Conservation (phyloP, 768 basidiomycete species). For the Sporobolomyces roseus region DNA sequence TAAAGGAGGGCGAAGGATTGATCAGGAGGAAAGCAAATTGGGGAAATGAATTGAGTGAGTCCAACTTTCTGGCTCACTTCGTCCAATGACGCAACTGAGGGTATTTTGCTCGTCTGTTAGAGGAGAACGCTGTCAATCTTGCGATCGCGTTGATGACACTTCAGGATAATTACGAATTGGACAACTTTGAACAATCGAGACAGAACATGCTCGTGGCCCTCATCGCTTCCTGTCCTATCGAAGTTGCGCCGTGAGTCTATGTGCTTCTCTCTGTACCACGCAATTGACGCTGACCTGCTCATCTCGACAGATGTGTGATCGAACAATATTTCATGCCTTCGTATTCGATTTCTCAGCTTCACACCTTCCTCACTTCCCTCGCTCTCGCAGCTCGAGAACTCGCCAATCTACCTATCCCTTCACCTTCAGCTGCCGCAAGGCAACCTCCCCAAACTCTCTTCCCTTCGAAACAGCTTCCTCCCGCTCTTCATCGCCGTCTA, state of each 20-base stretch:
- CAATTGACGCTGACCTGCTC: neutral
- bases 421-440: neutral
- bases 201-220: conserved; percentile 75
- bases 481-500: conserved; percentile 67
- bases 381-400: conserved; percentile 82
- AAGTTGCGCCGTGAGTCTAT: conserved; percentile 70
- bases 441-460: conserved; percentile 53
- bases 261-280: conserved; percentile 37
- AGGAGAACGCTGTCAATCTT: conserved; percentile 83
- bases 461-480: conserved; percentile 76
- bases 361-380: conserved; percentile 76
- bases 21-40: conserved; percentile 77
- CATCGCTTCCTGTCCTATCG: conserved; percentile 70
- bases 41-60: conserved; percentile 81
- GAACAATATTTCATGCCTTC: conserved; percentile 93
- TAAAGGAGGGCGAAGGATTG: conserved; percentile 73
- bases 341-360: conserved; percentile 81
- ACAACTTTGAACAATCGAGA: conserved; percentile 68
- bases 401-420: conserved; percentile 53
- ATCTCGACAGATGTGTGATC: conserved; percentile 61
- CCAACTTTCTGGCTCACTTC: neutral
- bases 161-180: conserved; percentile 79
- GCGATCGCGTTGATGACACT: conserved; percentile 67
- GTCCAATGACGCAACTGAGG: too few relatives aligned
- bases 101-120: too few relatives aligned